These are phyloP conservation scores for Cavenderia fasciculata DNA, from an alignment of 78 protist genomes.

Conservation along the genomic window DNA sequence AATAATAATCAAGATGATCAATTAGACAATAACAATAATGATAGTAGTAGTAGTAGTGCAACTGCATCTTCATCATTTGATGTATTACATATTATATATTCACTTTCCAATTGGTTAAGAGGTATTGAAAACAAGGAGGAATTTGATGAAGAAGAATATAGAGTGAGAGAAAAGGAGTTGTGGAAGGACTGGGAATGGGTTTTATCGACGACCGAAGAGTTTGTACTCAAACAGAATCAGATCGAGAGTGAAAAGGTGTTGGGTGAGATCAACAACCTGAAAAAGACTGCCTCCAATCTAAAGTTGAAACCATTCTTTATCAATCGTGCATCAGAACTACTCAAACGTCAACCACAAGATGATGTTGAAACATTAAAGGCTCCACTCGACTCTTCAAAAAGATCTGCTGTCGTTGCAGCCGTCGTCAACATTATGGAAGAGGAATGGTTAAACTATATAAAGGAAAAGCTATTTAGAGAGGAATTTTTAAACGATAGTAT, in stretches of 20 bases:
- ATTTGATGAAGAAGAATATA: slow-evolving; percentile 32
- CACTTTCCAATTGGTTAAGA: slow-evolving; percentile 51
- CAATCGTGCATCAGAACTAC: background rate
- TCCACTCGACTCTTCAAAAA: slow-evolving; percentile 31
- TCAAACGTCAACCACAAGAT: background rate
- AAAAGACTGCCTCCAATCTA: slow-evolving; percentile 53
- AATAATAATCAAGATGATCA: no score
- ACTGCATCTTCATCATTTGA: slow-evolving; percentile 27
- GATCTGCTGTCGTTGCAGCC: slow-evolving; percentile 35
- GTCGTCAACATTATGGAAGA: slow-evolving; percentile 35
- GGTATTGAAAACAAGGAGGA: slow-evolving; percentile 49
- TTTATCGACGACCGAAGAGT: slow-evolving; percentile 62
- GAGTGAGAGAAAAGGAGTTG: slow-evolving; percentile 25
- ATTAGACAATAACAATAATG: no score
- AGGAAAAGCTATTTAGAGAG: slow-evolving; percentile 27
- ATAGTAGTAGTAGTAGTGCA: no score
- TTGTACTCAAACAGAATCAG: slow-evolving; percentile 62
- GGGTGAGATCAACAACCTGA: slow-evolving; percentile 32
- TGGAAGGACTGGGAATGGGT: slow-evolving; percentile 78
- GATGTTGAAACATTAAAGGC: background rate
- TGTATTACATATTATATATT: background rate
- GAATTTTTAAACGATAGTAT: background rate
- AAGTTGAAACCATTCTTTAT: slow-evolving; percentile 58
- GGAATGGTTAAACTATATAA: slow-evolving; percentile 50
- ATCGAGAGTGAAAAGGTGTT: slow-evolving; percentile 31